A percentile compares a stretch with the other conserved stretches of the same genome.
Evolutionary conservation across 805 yeast genomes (phyloP).

Genomic region (Candida nemodendra): DNA sequence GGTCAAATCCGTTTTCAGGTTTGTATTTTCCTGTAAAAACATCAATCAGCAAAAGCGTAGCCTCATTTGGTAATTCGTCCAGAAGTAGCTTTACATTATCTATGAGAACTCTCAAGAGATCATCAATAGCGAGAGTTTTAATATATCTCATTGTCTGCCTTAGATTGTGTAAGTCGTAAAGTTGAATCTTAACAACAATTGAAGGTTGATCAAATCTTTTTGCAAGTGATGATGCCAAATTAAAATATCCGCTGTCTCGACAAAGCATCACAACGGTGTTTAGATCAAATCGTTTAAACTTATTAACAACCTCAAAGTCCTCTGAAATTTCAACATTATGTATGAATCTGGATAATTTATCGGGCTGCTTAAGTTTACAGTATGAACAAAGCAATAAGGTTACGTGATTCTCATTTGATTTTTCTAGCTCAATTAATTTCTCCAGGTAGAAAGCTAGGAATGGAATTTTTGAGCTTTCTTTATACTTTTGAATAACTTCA

Average conservation of each 20-base stretch:
- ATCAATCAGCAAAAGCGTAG: constrained; percentile 78
- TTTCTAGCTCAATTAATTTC: constrained; percentile 50
- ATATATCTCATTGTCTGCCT: constrained; percentile 62
- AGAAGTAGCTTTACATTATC: constrained; percentile 57
- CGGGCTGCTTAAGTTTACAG: constrained; percentile 67
- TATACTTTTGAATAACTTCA: constrained; percentile 74
- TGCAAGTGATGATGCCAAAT: constrained; percentile 69
- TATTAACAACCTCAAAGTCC: constrained; percentile 35
- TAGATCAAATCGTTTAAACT: constrained; percentile 56
- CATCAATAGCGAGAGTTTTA: constrained; percentile 69
- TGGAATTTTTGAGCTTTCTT: constrained; percentile 70
- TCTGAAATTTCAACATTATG: constrained; percentile 35
- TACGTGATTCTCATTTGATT: constrained; percentile 76
- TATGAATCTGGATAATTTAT: constrained; percentile 58
- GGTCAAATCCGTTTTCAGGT: constrained; percentile 36
- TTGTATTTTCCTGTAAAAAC: constrained; percentile 84
- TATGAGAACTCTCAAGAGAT: constrained; percentile 63
- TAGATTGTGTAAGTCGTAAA: constrained; percentile 63
- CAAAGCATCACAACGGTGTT: constrained; percentile 66
- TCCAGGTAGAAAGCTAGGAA: constrained; percentile 64
- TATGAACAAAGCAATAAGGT: constrained; percentile 76
- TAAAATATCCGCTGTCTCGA: constrained; percentile 65
- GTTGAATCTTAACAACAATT: constrained; percentile 69
- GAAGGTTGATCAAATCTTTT: constrained; percentile 70
- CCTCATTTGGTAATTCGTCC: constrained; percentile 69